These are phyloP conservation scores for Phalaenopsis equestris DNA, from an alignment of 106 monocot species.

Conservation along the genomic window DNA sequence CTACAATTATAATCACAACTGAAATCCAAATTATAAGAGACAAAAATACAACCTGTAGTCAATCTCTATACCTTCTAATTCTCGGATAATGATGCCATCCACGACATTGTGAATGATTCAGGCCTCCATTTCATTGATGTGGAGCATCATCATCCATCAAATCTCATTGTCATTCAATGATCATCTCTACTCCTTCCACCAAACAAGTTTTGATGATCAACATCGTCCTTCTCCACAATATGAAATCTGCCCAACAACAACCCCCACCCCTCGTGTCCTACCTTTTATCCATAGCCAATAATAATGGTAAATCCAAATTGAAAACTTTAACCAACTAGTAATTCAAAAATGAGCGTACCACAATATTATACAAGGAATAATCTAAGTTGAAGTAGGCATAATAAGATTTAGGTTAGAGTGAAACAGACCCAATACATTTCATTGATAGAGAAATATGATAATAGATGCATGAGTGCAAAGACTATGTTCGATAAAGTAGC, in stretches of 20 bases:
- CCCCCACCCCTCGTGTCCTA: too few relatives aligned
- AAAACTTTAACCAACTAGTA: neutral
- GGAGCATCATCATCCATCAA: neutral
- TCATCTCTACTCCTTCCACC: too few relatives aligned
- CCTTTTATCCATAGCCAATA: too few relatives aligned
- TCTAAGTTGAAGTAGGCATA: neutral
- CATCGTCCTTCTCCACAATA: too few relatives aligned
- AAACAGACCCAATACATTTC: neutral
- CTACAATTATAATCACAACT: too few relatives aligned
- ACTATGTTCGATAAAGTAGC: neutral
- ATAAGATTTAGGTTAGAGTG: neutral
- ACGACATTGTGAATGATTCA: neutral
- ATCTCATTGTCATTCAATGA: neutral
- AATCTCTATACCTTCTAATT: neutral
- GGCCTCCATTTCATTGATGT: neutral
- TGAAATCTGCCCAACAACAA: too few relatives aligned
- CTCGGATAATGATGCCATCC: too few relatives aligned
- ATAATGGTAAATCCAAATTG: neutral
- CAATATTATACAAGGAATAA: neutral
- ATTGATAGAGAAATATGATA: neutral
- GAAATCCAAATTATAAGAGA: neutral
- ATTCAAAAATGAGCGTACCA: neutral
- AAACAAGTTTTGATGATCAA: too few relatives aligned
- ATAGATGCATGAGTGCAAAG: neutral
- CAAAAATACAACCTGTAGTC: neutral